phyloP scores from a whole-genome alignment of 345 rosid species.

The Sisymbrium irio region DNA sequence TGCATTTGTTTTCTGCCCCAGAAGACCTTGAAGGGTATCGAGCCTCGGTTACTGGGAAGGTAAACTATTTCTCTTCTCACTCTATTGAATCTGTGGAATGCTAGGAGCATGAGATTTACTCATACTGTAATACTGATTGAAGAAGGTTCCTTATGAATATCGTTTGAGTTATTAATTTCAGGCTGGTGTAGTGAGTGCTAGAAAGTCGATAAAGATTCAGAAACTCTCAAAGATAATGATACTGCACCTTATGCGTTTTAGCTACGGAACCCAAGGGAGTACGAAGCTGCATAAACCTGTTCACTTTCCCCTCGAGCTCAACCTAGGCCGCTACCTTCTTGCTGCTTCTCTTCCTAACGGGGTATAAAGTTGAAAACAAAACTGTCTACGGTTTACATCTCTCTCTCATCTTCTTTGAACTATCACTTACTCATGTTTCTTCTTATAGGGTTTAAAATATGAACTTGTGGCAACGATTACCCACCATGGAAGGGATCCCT shows the following conservation, averaged over 20 bases:
- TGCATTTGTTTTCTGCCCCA: conserved; percentile 68
- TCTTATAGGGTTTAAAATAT: conserved; percentile 66
- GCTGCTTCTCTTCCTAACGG: conserved; percentile 55
- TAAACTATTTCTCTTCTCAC: conserved; percentile 27
- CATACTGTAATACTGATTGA: neutral
- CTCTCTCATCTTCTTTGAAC: conserved; percentile 8
- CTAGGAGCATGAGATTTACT: neutral
- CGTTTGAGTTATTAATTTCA: conserved; percentile 33
- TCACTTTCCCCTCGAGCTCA: conserved; percentile 76
- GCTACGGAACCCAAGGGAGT: conserved; percentile 91
- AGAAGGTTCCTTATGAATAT: neutral
- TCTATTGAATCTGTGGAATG: neutral
- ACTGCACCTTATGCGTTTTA: conserved; percentile 90
- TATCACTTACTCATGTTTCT: neutral
- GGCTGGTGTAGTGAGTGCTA: conserved; percentile 84
- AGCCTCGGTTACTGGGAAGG: conserved; percentile 80
- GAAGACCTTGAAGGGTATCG: conserved; percentile 92
- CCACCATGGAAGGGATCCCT: conserved; percentile 91
- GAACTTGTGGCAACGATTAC: conserved; percentile 91
- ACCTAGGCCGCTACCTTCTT: conserved; percentile 64
- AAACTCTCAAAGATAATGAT: conserved; percentile 84
- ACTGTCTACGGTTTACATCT: neutral
- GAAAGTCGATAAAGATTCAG: conserved; percentile 75
- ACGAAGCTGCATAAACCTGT: conserved; percentile 83
- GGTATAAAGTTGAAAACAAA: conserved; percentile 41